phyloP scores from a whole-genome alignment of 495 filamentous ascomycete species.

The Aspergillus wentii region DNA sequence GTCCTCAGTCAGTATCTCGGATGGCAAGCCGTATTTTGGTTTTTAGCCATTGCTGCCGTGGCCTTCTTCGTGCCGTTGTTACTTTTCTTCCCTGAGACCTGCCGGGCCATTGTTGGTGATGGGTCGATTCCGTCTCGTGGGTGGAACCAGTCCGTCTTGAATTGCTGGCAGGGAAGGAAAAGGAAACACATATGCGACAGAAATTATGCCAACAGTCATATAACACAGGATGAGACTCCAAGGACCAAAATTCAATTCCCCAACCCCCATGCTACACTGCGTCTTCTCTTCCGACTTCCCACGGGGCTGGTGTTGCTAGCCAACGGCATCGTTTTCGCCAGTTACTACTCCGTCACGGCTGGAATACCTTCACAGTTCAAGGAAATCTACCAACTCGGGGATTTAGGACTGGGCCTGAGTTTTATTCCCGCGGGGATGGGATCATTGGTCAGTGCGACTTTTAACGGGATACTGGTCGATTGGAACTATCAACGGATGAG shows the following conservation, averaged over 20 bases:
- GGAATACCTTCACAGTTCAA: conserved; percentile 26
- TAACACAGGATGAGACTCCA: not conserved
- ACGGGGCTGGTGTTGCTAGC: conserved; percentile 46
- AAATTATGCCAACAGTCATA: not conserved
- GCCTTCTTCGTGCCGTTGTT: conserved; percentile 26
- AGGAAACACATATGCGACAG: no score
- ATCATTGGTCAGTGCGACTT: conserved; percentile 66
- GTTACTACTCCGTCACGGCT: conserved; percentile 33
- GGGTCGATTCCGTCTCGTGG: conserved; percentile 20
- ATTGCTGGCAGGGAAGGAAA: conserved; percentile 3
- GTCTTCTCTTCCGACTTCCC: conserved; percentile 51
- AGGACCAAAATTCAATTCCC: conserved; percentile 41
- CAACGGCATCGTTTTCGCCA: conserved; percentile 31
- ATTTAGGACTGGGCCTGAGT: conserved; percentile 30
- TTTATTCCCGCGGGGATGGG: conserved; percentile 40
- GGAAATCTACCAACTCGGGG: conserved; percentile 22
- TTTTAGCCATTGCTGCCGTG: conserved; percentile 53
- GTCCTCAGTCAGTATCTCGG: conserved; percentile 58
- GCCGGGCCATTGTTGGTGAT: conserved; percentile 38
- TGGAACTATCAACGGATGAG: conserved; percentile 41
- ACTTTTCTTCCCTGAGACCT: conserved; percentile 39
- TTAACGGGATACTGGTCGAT: conserved; percentile 66
- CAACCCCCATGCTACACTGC: conserved; percentile 28
- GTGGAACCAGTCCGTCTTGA: conserved; percentile 17
- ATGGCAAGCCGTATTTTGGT: conserved; percentile 75